A percentile compares a stretch with the other conserved stretches of the same genome.
These are phyloP conservation scores for Dendrobium huoshanense DNA, from an alignment of 106 monocot species.

Conservation along the genomic window DNA sequence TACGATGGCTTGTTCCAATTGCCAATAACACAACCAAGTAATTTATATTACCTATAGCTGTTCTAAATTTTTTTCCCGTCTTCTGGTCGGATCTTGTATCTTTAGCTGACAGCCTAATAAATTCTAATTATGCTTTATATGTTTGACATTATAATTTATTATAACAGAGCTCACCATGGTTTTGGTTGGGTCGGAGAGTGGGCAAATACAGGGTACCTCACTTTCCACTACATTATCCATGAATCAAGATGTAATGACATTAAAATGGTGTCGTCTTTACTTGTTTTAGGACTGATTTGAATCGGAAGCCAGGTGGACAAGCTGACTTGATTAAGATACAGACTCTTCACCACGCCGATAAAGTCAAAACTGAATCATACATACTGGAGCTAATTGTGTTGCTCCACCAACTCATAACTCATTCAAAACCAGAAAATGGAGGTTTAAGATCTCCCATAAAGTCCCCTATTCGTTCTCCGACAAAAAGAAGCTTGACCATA, in stretches of 20 bases:
- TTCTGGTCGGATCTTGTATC: not conserved
- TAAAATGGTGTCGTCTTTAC: not conserved
- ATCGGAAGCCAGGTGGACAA: constrained; percentile 41
- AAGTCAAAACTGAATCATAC: constrained; percentile 76
- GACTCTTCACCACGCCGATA: constrained; percentile 86
- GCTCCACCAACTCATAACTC: constrained; percentile 87
- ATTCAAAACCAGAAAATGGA: constrained; percentile 51
- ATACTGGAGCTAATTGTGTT: constrained; percentile 84
- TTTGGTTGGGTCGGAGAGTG: constrained; percentile 99
- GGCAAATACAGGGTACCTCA: constrained; percentile 84
- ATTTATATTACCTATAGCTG: not conserved
- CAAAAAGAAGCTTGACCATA: constrained; percentile 15
- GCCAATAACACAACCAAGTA: constrained; percentile 96
- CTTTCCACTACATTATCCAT: not conserved
- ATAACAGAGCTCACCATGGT: constrained; percentile 87
- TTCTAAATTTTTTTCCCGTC: not conserved
- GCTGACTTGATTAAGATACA: constrained; percentile 61
- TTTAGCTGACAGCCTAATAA: not conserved
- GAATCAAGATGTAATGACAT: not conserved
- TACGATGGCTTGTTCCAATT: constrained; percentile 91
- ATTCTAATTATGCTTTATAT: not conserved
- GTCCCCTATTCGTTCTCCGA: constrained; percentile 72
- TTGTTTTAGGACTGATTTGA: constrained; percentile 60
- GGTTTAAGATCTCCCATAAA: constrained; percentile 77
- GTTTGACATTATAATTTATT: not conserved